phyloP scores from a whole-genome alignment of 768 basidiomycete genomes.

The Favolaschia claudopus region DNA sequence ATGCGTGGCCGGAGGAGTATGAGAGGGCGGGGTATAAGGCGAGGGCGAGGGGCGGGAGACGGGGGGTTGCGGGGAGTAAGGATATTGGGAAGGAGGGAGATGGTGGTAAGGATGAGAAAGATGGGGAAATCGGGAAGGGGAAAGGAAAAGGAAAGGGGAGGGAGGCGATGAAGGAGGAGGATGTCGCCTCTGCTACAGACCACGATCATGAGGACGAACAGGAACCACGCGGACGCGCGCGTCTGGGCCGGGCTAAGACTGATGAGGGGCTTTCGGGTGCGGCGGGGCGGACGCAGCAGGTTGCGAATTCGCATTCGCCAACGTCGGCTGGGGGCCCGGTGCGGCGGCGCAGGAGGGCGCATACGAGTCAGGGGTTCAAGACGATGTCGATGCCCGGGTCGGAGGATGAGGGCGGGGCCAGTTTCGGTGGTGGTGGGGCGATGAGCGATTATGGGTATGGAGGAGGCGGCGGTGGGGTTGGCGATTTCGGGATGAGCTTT shows the following conservation, averaged over 20 bases:
- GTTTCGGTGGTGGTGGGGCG: neutral
- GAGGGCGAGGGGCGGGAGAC: constrained; percentile 37
- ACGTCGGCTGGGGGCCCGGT: constrained; percentile 54
- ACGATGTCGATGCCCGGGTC: constrained; percentile 84
- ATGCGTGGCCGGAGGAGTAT: constrained; percentile 88
- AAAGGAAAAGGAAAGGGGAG: neutral
- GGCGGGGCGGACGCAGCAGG: neutral
- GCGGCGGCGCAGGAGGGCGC: constrained; percentile 64
- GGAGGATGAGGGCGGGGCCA: constrained; percentile 76
- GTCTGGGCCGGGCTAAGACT: constrained; percentile 18
- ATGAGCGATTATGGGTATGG: too few relatives aligned
- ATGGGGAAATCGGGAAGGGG: neutral
- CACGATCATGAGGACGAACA: constrained; percentile 8
- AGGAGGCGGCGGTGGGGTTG: too few relatives aligned
- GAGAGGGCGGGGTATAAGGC: constrained; percentile 90
- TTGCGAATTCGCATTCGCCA: too few relatives aligned
- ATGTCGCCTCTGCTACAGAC: too few relatives aligned
- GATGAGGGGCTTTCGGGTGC: constrained; percentile 13
- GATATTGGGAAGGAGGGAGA: constrained; percentile 32
- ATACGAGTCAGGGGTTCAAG: constrained; percentile 74
- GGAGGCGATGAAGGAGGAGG: neutral
- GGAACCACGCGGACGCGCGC: constrained; percentile 10
- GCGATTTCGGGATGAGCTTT: neutral
- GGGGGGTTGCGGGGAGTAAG: constrained; percentile 64
- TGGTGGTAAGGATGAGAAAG: neutral